Evolutionary conservation across 148 eudicot genomes (phyloP), one percentile per base, ranked within the genome.

Genomic region (Camellia japonica): DNA sequence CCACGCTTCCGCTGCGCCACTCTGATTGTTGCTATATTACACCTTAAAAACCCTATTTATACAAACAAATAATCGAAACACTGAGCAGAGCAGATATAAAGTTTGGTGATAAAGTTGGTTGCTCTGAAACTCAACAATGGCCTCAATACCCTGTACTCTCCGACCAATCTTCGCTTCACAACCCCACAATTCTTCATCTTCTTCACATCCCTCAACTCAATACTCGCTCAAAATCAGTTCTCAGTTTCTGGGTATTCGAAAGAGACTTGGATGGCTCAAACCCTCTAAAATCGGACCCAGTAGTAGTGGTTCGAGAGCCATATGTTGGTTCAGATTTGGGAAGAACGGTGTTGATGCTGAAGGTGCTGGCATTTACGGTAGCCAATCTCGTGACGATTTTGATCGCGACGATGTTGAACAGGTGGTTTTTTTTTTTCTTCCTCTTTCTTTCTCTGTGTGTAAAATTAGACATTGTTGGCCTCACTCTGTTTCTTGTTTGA

Each of bases 371-470:
- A 89, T 95, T 64, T 96, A 96, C 78, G 99, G 98, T 6, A 93
- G 98, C 76, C 99, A 96, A 71, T 47, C 86, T 74, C 87, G 99
- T n/a, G 93, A 93, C 19, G 99, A 96, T 68, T 93, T 91, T 63
- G 99, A 93, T 80, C 87, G 93, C 15, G 99, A 96, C 72, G 97
- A 96, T 58, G 98, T 96, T 55, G 98, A 96, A 79, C 98, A 93
- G 93, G 99, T 89, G 46, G 6, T 20, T 3, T 3, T 55, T 11
- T 68, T 6, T 30, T 46, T 71, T 8, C 23, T 7, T 49, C 0
- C 3, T 30, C 38, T 71, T 8, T 54, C 0, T 49, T 0, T 0
- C 8, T 51, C 62, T 52, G 44, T n/a, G n/a, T n/a, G n/a, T 23
- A 52, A 12, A 13, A 62, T 3, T 2, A 11, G 2, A 13, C 8